Conservation (phyloP, 1,139 yeast genomes). For the Magnusiomyces tetraspermus region DNA sequence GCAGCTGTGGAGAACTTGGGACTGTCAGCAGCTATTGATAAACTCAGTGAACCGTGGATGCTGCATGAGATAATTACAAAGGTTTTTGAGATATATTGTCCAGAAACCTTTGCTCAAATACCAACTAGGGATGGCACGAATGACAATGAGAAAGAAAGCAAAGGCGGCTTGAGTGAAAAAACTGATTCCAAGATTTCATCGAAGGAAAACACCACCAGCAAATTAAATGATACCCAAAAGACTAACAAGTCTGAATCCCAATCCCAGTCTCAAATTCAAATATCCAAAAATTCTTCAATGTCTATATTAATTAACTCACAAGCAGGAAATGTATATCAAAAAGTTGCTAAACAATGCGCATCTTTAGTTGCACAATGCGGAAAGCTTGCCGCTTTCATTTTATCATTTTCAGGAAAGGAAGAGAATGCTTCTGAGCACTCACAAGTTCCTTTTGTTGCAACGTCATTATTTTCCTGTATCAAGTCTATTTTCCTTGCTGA, state of each 20-base stretch:
- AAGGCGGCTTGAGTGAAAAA: too few species aligned
- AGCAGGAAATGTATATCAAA: constrained; percentile 15
- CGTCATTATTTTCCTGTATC: constrained; percentile 23
- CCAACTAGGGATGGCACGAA: background rate
- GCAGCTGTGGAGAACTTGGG: constrained; percentile 38
- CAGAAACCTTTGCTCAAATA: background rate
- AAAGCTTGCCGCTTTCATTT: constrained; percentile 18
- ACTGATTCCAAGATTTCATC: too few species aligned
- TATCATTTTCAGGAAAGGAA: constrained; percentile 16
- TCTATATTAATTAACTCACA: constrained; percentile 12
- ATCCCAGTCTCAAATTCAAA: too few species aligned
- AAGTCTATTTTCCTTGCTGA: constrained; percentile 20
- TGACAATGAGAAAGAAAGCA: too few species aligned
- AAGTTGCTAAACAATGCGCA: constrained; percentile 13
- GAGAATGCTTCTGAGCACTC: constrained; percentile 7
- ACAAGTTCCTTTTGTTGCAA: constrained; percentile 16
- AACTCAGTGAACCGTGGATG: constrained; percentile 40
- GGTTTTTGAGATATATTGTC: constrained; percentile 18
- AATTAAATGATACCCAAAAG: too few species aligned
- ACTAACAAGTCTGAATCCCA: too few species aligned
- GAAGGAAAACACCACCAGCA: too few species aligned
- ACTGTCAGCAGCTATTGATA: constrained; percentile 34
- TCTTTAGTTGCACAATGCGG: constrained; percentile 18
- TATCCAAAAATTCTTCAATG: background rate
- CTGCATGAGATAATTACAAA: constrained; percentile 36